These are phyloP conservation scores for Calendula officinalis DNA, from an alignment of 129 eudicot species.

Conservation along the genomic window DNA sequence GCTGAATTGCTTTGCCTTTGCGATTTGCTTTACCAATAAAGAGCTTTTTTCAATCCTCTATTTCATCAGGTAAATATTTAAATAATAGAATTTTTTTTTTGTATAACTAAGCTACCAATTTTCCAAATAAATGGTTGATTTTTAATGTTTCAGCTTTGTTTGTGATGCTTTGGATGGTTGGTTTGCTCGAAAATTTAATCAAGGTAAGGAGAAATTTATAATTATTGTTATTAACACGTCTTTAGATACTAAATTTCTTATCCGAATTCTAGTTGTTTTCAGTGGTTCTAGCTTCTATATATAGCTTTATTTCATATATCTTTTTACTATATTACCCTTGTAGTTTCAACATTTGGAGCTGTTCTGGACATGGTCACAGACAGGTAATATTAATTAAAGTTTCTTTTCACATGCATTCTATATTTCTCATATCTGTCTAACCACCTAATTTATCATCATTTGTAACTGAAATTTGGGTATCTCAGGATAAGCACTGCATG, in stretches of 20 bases:
- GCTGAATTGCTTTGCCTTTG: slow-evolving; percentile 83
- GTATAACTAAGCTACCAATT: slow-evolving; percentile 3
- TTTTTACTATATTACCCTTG: slow-evolving; percentile 21
- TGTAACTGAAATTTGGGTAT: slow-evolving; percentile 21
- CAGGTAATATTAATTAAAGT: slow-evolving; percentile 43
- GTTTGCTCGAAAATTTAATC: slow-evolving; percentile 96
- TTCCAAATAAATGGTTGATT: slow-evolving; percentile 11
- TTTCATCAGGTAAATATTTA: slow-evolving; percentile 61
- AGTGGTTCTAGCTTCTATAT: background rate
- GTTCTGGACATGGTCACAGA: slow-evolving; percentile 99
- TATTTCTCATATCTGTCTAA: background rate
- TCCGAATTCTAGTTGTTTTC: slow-evolving; percentile 8
- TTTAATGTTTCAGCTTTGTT: slow-evolving; percentile 68
- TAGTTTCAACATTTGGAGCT: slow-evolving; percentile 95
- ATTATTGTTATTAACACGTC: slow-evolving; percentile 11
- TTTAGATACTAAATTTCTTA: background rate
- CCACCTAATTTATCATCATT: slow-evolving; percentile 9
- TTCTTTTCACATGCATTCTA: background rate
- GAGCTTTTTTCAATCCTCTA: slow-evolving; percentile 76
- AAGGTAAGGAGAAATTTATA: slow-evolving; percentile 51
- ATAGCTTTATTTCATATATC: slow-evolving; percentile 12
- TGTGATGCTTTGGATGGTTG: slow-evolving; percentile 98
- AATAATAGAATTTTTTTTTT: background rate
- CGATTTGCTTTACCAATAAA: slow-evolving; percentile 74
- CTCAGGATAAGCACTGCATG: slow-evolving; percentile 97